phyloP scores from a whole-genome alignment of 2,329 filamentous ascomycete genomes.

The Bipolaris gigantea region DNA sequence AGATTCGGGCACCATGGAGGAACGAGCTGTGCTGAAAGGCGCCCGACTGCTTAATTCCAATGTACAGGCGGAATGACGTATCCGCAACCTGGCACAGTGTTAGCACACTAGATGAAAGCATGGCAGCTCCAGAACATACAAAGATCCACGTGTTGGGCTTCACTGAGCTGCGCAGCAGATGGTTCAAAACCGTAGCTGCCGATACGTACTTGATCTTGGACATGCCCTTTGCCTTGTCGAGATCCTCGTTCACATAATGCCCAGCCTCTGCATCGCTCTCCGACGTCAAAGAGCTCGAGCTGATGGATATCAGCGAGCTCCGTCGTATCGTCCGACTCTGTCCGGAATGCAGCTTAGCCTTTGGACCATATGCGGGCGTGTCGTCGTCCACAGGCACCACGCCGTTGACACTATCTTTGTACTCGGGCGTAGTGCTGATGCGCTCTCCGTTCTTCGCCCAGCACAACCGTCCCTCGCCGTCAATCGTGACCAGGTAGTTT shows the following conservation, averaged over 20 bases:
- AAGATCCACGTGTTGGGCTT: slow-evolving; percentile 94
- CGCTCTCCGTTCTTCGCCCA: slow-evolving; percentile 82
- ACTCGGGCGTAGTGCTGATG: slow-evolving; percentile 75
- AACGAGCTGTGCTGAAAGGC: slow-evolving; percentile 92
- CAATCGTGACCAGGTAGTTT: slow-evolving; percentile 78
- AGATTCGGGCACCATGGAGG: slow-evolving; percentile 77
- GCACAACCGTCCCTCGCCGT: slow-evolving; percentile 72
- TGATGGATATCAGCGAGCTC: slow-evolving; percentile 29
- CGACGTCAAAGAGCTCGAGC: slow-evolving; percentile 45
- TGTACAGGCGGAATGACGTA: slow-evolving; percentile 80
- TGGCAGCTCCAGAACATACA: slow-evolving; percentile 46
- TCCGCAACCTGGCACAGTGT: slow-evolving; percentile 61
- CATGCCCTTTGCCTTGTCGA: slow-evolving; percentile 63
- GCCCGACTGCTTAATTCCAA: slow-evolving; percentile 86
- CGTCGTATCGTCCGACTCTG: slow-evolving; percentile 27
- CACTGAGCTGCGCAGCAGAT: slow-evolving; percentile 74
- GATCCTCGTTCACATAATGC: slow-evolving; percentile 66
- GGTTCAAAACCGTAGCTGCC: slow-evolving; percentile 74
- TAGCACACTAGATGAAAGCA: background rate
- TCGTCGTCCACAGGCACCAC: slow-evolving; percentile 50
- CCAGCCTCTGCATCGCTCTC: slow-evolving; percentile 63
- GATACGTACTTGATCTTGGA: slow-evolving; percentile 68
- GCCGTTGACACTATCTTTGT: slow-evolving; percentile 76
- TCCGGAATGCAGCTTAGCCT: slow-evolving; percentile 27
- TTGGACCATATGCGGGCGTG: slow-evolving; percentile 47